Conservation (phyloP, 176 grass and related monocot genomes). For the Rhynchospora breviuscula region DNA sequence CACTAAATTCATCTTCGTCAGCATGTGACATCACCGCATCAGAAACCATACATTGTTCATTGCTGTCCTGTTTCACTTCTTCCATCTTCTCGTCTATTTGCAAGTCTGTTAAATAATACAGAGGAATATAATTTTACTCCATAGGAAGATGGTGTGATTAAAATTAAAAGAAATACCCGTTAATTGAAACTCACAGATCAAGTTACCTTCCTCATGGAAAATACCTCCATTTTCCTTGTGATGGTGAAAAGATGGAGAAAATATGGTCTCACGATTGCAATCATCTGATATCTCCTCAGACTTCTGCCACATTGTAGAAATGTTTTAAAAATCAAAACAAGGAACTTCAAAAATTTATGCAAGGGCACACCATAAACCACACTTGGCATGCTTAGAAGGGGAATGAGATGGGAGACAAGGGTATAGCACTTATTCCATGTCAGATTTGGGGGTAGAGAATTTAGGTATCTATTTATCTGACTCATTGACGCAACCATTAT, state of each 20-base stretch:
- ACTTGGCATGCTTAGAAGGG: background rate
- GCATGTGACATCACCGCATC: conserved; percentile 20
- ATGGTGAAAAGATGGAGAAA: conserved; percentile 82
- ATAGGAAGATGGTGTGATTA: background rate
- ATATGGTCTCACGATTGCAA: conserved; percentile 47
- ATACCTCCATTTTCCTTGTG: conserved; percentile 45
- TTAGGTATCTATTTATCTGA: background rate
- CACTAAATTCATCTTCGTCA: conserved; percentile 57
- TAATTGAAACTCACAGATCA: background rate
- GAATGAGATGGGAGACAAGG: background rate
- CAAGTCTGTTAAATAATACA: conserved; percentile 3
- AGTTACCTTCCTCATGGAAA: conserved; percentile 36
- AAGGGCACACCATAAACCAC: background rate
- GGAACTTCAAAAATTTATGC: background rate
- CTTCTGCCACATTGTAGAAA: conserved; percentile 29
- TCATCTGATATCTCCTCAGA: conserved; percentile 34
- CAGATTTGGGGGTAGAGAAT: background rate
- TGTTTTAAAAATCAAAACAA: conserved; percentile 8
- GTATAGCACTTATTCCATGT: background rate
- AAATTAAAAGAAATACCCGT: background rate
- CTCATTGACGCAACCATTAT: background rate
- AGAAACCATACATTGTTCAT: conserved; percentile 9
- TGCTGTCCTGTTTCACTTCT: conserved; percentile 28
- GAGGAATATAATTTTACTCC: background rate
- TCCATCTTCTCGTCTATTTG: conserved; percentile 14